These are phyloP conservation scores for Suhomyces vadensis DNA, from an alignment of 805 yeast genomes.

Conservation along the genomic window DNA sequence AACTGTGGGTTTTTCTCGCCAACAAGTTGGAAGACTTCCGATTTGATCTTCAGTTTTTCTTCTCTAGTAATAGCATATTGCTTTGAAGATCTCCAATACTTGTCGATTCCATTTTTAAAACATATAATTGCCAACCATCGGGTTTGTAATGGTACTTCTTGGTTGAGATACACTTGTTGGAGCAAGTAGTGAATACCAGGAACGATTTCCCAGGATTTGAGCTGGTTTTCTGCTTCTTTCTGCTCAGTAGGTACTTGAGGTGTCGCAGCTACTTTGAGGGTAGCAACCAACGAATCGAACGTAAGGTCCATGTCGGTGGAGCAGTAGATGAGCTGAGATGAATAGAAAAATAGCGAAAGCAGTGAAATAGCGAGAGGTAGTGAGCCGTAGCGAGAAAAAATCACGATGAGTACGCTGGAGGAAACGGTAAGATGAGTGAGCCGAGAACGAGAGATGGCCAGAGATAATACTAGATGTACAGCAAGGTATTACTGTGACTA, in stretches of 20 bases:
- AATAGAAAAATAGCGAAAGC: not conserved
- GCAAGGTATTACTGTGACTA: too few species aligned
- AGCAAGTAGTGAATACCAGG: constrained; percentile 59
- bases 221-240: constrained; percentile 64
- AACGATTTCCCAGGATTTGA: constrained; percentile 66
- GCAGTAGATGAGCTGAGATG: too few species aligned
- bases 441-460: too few species aligned
- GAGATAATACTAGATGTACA: too few species aligned
- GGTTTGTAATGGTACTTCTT: constrained; percentile 57
- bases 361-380: not conserved
- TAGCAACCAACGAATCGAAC: constrained; percentile 24
- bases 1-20: constrained; percentile 75
- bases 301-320: not conserved
- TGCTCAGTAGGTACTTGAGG: constrained; percentile 53
- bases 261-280: constrained; percentile 12
- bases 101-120: constrained; percentile 84
- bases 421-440: too few species aligned
- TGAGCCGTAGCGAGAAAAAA: not conserved
- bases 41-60: constrained; percentile 67
- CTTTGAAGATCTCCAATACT: constrained; percentile 77
- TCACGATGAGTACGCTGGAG: not conserved
- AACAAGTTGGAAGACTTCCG: constrained; percentile 56
- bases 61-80: constrained; percentile 52
- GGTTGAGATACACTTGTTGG: constrained; percentile 61
- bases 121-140: constrained; percentile 88